Evolutionary conservation across 1,284 basidiomycete genomes (phyloP), one percentile per base, ranked within the genome.

Genomic region (Singerocomus inundabilis): DNA sequence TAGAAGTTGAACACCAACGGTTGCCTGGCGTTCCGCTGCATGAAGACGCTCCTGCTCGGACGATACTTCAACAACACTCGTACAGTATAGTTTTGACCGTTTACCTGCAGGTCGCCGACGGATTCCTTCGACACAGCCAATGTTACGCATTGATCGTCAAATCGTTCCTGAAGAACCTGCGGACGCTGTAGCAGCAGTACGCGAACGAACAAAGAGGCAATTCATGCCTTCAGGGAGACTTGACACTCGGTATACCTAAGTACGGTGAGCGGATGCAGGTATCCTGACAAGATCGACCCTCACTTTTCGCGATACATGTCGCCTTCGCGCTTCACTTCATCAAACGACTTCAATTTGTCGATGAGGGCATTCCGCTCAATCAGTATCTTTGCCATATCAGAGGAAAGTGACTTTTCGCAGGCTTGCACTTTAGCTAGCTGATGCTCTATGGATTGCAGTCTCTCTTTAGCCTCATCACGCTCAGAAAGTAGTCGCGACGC

Each of bases 131-230:
- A 72, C 16, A 81, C 61, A 32, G 73, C 70, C 39, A 81, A 59
- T 7, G 77, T 77, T 11, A 79, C 66, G 0, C 72, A 62, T 55
- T 84, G 81, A 15, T 81, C 75, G 15, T 83, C 81, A 48, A 79
- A 79, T n/a, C 80, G 73, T 49, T 84, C 81, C 60, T 83, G 80
- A 8, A 84, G 67, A 24, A 73, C 64, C 77, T 82, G 56, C 15
- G 18, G 39, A 24, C 6, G 16, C 29, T 11, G 7, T 55, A 30
- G 25, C n/a, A 46, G 49, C 21, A 35, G 47, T 18, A 21, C 26
- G 2, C 32, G 2, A 15, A 9, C 24, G 21, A 6, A 37, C 26
- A n/a, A 13, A 37, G 12, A 29, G 5, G 11, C 13, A 31, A 43
- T 8, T n/a, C 56, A 5, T 51, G 66, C 70, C 58, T 65, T 59